Percentiles rank a stretch among this genome's conserved stretches.
phyloP scores from a whole-genome alignment of 2,329 filamentous ascomycete species.

The Botrytis cinerea region DNA sequence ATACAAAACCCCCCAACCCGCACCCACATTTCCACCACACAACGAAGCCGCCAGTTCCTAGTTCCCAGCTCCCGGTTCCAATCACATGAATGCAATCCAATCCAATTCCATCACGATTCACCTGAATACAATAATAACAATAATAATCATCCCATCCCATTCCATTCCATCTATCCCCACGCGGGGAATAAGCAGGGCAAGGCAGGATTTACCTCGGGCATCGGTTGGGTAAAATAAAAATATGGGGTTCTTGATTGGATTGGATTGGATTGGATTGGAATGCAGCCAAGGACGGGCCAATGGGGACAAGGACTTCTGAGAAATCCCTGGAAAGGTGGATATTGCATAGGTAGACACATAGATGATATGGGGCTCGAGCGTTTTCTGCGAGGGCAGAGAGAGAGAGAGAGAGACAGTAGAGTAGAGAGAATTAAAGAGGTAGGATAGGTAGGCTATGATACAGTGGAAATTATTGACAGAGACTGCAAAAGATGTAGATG shows the following conservation, averaged over 20 bases:
- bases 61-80: neutral
- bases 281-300: neutral
- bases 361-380: neutral
- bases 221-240: neutral
- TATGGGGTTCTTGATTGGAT: neutral
- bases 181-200: neutral
- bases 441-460: neutral
- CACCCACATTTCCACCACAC: neutral
- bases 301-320: neutral
- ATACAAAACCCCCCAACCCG: neutral
- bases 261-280: neutral
- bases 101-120: too few species aligned
- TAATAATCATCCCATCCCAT: too few species aligned
- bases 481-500: neutral
- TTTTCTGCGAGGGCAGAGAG: neutral
- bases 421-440: neutral
- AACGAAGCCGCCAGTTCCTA: neutral
- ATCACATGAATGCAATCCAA: neutral
- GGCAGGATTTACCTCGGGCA: neutral
- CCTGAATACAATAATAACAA: neutral
- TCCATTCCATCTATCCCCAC: neutral
- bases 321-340: neutral
- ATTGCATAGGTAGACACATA: neutral
- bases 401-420: neutral
- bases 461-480: too few species aligned